Percentiles rank a stretch among this genome's conserved stretches.
These are phyloP conservation scores for Fusarium sp. DNA, from an alignment of 2,329 filamentous ascomycete genomes.

Conservation along the genomic window DNA sequence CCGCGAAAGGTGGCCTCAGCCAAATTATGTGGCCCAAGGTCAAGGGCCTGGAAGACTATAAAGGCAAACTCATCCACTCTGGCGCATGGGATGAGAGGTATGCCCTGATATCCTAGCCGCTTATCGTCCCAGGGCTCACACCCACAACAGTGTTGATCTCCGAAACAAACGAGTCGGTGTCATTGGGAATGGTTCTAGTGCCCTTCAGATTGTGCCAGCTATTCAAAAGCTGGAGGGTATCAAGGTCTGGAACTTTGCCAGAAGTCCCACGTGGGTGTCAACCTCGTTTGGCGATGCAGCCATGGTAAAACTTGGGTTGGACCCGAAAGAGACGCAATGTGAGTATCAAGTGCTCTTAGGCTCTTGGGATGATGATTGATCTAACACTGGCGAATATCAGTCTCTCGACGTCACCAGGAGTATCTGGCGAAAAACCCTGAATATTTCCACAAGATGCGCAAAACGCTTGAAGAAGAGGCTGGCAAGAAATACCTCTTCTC, in stretches of 20 bases:
- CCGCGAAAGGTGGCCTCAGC: constrained; percentile 13
- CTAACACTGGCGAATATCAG: background rate
- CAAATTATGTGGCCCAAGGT: constrained; percentile 16
- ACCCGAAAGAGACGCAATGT: constrained; percentile 26
- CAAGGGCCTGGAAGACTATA: background rate
- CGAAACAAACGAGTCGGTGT: constrained; percentile 7
- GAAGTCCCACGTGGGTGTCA: constrained; percentile 16
- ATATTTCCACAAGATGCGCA: constrained; percentile 13
- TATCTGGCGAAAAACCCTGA: constrained; percentile 23
- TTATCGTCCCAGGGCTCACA: too few relatives aligned
- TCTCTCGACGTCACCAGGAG: constrained; percentile 23
- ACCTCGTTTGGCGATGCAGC: constrained; percentile 16
- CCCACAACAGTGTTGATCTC: constrained; percentile 1
- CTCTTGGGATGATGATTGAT: background rate
- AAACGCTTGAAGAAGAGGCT: constrained; percentile 19
- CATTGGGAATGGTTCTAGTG: constrained; percentile 20
- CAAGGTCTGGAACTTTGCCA: constrained; percentile 15
- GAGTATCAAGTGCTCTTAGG: background rate
- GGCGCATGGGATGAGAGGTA: constrained; percentile 19
- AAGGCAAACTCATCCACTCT: constrained; percentile 21
- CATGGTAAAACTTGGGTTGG: constrained; percentile 24
- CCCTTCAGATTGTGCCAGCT: constrained; percentile 20
- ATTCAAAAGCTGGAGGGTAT: constrained; percentile 6
- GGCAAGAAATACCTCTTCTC: constrained; percentile 11
- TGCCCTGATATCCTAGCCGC: background rate